These are phyloP conservation scores for Fagopyrum esculentum DNA, from an alignment of 148 eudicot genomes.

Conservation along the genomic window DNA sequence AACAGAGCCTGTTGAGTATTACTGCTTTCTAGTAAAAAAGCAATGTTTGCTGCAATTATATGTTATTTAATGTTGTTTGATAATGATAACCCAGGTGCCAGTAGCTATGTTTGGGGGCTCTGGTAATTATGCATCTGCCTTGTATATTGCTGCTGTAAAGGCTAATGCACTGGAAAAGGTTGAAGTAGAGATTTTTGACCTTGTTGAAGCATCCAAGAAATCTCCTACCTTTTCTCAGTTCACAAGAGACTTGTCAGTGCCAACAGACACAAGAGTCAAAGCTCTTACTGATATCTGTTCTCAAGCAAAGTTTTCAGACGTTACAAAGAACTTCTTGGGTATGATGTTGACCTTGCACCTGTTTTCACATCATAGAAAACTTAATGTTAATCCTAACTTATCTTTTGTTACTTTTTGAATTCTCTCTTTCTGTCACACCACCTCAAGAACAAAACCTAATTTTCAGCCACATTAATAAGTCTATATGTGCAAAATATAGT, in stretches of 20 bases:
- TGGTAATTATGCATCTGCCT: slow-evolving; percentile 86
- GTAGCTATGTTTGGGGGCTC: slow-evolving; percentile 68
- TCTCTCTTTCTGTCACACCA: too few species aligned
- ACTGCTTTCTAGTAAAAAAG: not conserved
- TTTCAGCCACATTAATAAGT: too few species aligned
- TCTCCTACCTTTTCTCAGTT: slow-evolving; percentile 58
- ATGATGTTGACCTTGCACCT: slow-evolving; percentile 8
- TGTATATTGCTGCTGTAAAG: slow-evolving; percentile 66
- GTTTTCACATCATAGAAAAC: too few species aligned
- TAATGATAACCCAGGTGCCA: slow-evolving; percentile 48
- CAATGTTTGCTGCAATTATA: not conserved
- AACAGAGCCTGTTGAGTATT: not conserved
- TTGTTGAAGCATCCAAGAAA: slow-evolving; percentile 55
- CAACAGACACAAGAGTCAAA: slow-evolving; percentile 48
- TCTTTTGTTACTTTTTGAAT: too few species aligned
- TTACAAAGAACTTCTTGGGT: slow-evolving; percentile 80
- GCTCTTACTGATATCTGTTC: slow-evolving; percentile 50
- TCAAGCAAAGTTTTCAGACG: slow-evolving; percentile 68
- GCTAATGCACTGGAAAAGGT: slow-evolving; percentile 63
- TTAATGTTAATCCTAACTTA: too few species aligned
- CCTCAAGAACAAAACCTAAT: too few species aligned
- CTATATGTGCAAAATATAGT: too few species aligned
- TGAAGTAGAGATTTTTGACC: slow-evolving; percentile 59
- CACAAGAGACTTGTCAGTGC: slow-evolving; percentile 65
- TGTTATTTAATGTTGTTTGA: not conserved